phyloP scores from a whole-genome alignment of 331 rosid species.

The Stylosanthes scabra region DNA sequence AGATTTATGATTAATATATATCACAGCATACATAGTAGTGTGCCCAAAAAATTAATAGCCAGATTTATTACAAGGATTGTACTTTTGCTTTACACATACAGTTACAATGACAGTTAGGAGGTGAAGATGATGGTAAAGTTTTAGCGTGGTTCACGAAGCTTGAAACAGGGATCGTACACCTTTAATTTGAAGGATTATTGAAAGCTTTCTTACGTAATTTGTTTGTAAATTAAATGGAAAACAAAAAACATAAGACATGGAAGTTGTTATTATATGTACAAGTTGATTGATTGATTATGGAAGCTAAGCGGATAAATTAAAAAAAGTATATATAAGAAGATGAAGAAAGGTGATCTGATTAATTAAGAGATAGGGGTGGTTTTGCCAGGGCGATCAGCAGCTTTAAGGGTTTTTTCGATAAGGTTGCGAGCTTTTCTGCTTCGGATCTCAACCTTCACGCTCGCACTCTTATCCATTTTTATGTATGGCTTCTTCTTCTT shows the following conservation, averaged over 20 bases:
- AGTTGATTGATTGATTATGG: neutral
- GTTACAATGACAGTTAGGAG: too few relatives aligned
- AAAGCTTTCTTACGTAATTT: too few relatives aligned
- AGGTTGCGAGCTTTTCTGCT: slow-evolving; percentile 80
- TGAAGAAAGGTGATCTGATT: neutral
- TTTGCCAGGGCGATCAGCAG: slow-evolving; percentile 69
- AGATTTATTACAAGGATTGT: too few relatives aligned
- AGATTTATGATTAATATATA: too few relatives aligned
- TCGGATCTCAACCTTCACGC: slow-evolving; percentile 86
- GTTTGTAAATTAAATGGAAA: neutral
- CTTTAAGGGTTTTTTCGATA: slow-evolving; percentile 78
- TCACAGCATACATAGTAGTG: too few relatives aligned
- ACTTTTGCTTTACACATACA: too few relatives aligned
- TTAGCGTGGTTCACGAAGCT: too few relatives aligned
- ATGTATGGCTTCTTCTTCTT: slow-evolving; percentile 70
- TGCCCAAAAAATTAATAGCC: too few relatives aligned
- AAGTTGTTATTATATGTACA: neutral
- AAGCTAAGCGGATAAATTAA: neutral
- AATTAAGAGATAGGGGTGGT: slow-evolving; percentile 33
- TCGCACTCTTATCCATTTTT: slow-evolving; percentile 86
- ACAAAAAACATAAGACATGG: neutral
- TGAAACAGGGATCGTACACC: too few relatives aligned
- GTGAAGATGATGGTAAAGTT: too few relatives aligned
- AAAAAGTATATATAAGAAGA: neutral
- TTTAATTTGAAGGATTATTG: too few relatives aligned